Conservation (phyloP, 2,329 filamentous ascomycete species). For the Cladosporium sp. region DNA sequence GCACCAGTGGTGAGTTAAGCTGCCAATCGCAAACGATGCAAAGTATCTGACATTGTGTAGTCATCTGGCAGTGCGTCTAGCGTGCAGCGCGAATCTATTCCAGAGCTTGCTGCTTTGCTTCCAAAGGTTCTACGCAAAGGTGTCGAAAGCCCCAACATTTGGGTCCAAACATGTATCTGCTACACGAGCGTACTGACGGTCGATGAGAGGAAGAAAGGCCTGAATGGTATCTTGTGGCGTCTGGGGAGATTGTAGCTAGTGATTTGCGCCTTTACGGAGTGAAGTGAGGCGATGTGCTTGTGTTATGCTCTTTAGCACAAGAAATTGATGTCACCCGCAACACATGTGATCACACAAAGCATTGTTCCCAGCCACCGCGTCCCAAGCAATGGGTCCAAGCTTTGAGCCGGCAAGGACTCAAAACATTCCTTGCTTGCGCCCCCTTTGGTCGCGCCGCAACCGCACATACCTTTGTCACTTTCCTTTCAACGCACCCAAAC, state of each 20-base stretch:
- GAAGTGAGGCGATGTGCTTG: not conserved
- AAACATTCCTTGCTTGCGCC: not conserved
- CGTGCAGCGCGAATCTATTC: not conserved
- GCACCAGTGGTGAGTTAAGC: not conserved
- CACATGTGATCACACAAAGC: not conserved
- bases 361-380: constrained; percentile 4
- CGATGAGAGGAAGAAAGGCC: not conserved
- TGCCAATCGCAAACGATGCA: not conserved
- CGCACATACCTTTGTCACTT: too few relatives aligned
- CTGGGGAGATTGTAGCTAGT: not conserved
- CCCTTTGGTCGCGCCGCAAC: not conserved
- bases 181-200: not conserved
- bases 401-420: not conserved
- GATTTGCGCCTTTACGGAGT: not conserved
- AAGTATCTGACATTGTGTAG: not conserved
- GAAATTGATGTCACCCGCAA: not conserved
- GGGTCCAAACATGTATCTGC: not conserved
- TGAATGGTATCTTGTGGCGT: not conserved
- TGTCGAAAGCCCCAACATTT: not conserved
- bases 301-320: not conserved
- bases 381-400: too few relatives aligned
- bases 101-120: not conserved
- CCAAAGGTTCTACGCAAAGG: not conserved
- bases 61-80: not conserved
- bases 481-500: too few relatives aligned